Percentiles rank a stretch among this genome's conserved stretches.
These are phyloP conservation scores for Ganoderma sinense DNA, from an alignment of 1,284 basidiomycete genomes.

Conservation along the genomic window DNA sequence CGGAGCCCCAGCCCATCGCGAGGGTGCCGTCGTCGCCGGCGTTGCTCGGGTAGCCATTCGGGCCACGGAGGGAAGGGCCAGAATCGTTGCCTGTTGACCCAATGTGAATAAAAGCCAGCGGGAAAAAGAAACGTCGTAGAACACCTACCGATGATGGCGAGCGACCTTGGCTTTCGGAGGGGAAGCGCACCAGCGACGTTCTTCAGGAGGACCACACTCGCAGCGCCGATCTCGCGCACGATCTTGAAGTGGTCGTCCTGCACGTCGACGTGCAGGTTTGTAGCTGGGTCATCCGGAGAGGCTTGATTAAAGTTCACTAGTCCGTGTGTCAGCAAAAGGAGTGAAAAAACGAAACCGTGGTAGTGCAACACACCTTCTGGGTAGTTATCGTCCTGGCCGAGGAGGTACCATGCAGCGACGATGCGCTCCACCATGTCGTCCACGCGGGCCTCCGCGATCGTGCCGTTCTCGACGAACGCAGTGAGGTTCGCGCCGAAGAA, in stretches of 20 bases:
- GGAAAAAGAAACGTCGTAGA: neutral
- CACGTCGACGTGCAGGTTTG: slow-evolving; percentile 78
- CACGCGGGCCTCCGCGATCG: slow-evolving; percentile 67
- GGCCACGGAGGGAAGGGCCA: slow-evolving; percentile 71
- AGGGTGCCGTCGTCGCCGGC: slow-evolving; percentile 72
- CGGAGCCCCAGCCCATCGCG: slow-evolving; percentile 80
- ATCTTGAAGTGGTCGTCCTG: too few relatives aligned
- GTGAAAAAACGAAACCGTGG: neutral
- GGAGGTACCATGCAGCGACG: slow-evolving; percentile 66
- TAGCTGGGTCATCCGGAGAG: slow-evolving; percentile 53
- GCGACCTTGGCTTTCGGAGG: slow-evolving; percentile 61
- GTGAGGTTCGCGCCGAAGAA: slow-evolving; percentile 72
- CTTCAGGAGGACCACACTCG: slow-evolving; percentile 84
- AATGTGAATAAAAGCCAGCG: neutral
- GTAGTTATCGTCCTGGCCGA: slow-evolving; percentile 74
- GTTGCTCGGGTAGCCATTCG: slow-evolving; percentile 77
- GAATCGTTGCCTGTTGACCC: slow-evolving; percentile 53
- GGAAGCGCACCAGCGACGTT: slow-evolving; percentile 74
- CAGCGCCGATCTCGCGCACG: too few relatives aligned
- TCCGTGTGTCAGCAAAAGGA: slow-evolving; percentile 15
- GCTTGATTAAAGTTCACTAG: slow-evolving; percentile 67
- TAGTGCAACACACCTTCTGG: slow-evolving; percentile 45
- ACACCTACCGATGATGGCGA: slow-evolving; percentile 62
- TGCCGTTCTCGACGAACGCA: slow-evolving; percentile 71
- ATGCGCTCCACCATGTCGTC: slow-evolving; percentile 77